phyloP scores from a whole-genome alignment of 2,329 filamentous ascomycete genomes.

The Parasarocladium wereldwijsianum region DNA sequence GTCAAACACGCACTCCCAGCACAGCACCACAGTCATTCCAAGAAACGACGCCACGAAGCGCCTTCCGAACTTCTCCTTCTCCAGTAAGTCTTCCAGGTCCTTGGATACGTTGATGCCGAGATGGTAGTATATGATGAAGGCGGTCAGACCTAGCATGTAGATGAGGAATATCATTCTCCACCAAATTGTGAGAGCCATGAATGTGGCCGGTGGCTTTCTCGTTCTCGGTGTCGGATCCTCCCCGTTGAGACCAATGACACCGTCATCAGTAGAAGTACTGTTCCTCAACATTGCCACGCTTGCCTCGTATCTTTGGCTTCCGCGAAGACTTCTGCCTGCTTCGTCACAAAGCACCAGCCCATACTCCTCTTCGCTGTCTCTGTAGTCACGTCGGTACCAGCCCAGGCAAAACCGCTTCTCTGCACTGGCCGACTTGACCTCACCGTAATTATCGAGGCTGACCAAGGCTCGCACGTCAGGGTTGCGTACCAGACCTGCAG shows the following conservation, averaged over 20 bases:
- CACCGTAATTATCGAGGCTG: conserved; percentile 2
- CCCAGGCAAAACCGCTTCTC: conserved; percentile 15
- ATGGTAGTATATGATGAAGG: conserved; percentile 24
- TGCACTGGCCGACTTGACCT: conserved; percentile 9
- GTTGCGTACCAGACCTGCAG: conserved; percentile 19
- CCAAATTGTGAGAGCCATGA: conserved; percentile 19
- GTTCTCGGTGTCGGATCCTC: conserved; percentile 8
- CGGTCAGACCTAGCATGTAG: conserved; percentile 18
- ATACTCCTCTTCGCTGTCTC: conserved; percentile 13
- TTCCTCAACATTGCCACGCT: neutral
- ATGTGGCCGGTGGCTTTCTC: conserved; percentile 11
- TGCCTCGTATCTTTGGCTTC: conserved; percentile 1
- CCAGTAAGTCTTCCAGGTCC: conserved; percentile 19
- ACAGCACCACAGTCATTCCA: conserved; percentile 24
- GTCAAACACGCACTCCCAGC: conserved; percentile 24
- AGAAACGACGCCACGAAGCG: conserved; percentile 26
- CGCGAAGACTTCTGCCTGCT: conserved; percentile 8
- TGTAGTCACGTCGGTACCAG: conserved; percentile 11
- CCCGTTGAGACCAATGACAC: conserved; percentile 7
- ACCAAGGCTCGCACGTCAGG: conserved; percentile 12
- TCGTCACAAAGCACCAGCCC: conserved; percentile 17
- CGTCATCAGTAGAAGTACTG: neutral
- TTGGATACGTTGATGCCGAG: conserved; percentile 11
- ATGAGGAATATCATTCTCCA: conserved; percentile 18
- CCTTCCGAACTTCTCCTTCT: conserved; percentile 25